Percentiles rank a stretch among this genome's conserved stretches.
Conservation (phyloP, 495 filamentous ascomycete species). For the Aspergillus asperescens region DNA sequence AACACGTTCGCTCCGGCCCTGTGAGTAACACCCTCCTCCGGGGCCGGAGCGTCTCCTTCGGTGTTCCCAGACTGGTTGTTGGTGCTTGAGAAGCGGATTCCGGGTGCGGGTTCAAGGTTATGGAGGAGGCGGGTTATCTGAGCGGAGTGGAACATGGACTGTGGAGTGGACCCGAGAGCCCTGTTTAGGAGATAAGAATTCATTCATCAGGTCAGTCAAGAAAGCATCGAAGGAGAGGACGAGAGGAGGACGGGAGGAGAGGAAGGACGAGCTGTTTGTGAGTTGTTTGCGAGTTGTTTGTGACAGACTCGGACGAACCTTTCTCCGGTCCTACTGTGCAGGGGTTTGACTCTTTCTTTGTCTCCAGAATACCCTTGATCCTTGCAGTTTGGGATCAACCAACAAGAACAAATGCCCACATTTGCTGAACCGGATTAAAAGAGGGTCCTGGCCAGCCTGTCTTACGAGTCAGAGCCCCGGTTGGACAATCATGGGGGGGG, state of each 20-base stretch:
- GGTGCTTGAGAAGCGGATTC: conserved; percentile 60
- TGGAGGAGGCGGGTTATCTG: conserved; percentile 57
- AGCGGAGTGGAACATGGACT: conserved; percentile 56
- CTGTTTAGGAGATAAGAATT: conserved; percentile 72
- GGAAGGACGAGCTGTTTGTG: neutral
- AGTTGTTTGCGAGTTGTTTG: no score
- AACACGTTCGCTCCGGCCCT: conserved; percentile 70
- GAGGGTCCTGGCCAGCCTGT: no score
- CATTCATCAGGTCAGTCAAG: conserved; percentile 56
- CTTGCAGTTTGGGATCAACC: no score
- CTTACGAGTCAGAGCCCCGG: no score
- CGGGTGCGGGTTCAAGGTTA: conserved; percentile 55
- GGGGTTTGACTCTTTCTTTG: no score
- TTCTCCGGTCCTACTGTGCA: no score
- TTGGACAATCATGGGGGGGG: no score
- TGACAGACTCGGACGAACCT: neutral
- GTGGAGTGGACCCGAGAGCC: conserved; percentile 57
- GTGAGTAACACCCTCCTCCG: conserved; percentile 54
- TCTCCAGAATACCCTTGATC: no score
- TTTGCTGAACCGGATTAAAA: no score
- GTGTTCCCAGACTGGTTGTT: neutral
- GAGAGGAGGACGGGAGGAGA: neutral
- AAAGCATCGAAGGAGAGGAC: neutral
- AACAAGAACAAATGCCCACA: no score
- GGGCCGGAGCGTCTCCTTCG: conserved; percentile 16